Evolutionary conservation across 1,284 basidiomycete genomes (phyloP).

Genomic region (Meira miltonrushii): DNA sequence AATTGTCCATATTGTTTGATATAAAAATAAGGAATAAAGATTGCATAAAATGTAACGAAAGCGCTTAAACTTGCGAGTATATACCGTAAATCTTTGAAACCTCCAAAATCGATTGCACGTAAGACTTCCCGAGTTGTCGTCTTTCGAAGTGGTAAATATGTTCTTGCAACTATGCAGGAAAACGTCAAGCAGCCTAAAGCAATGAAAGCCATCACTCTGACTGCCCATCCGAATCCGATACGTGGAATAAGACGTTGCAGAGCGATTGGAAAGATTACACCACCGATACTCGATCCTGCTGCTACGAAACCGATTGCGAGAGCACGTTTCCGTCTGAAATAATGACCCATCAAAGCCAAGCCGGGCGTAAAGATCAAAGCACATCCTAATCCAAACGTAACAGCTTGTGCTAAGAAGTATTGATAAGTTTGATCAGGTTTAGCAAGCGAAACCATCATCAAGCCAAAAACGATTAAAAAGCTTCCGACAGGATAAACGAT

Average conservation of each 20-base stretch:
- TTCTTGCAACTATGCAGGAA: slow-evolving; percentile 11
- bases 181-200: slow-evolving; percentile 19
- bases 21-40: slow-evolving; percentile 17
- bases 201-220: slow-evolving; percentile 35
- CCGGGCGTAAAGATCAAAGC: slow-evolving; percentile 13
- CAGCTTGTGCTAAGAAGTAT: slow-evolving; percentile 14
- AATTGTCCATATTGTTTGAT: slow-evolving; percentile 14
- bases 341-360: slow-evolving; percentile 11
- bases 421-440: slow-evolving; percentile 13
- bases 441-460: slow-evolving; percentile 9
- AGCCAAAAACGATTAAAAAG: slow-evolving; percentile 11
- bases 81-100: slow-evolving; percentile 15
- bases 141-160: slow-evolving; percentile 6
- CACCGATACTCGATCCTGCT: slow-evolving; percentile 28
- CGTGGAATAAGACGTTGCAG: slow-evolving; percentile 21
- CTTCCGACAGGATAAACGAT: slow-evolving; percentile 5
- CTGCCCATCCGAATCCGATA: slow-evolving; percentile 35
- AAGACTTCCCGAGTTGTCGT: not conserved
- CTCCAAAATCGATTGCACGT: slow-evolving; percentile 5
- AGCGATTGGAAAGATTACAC: slow-evolving; percentile 40
- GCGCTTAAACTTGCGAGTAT: slow-evolving; percentile 1
- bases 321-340: slow-evolving; percentile 5
- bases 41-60: slow-evolving; percentile 27
- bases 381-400: slow-evolving; percentile 8
- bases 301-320: slow-evolving; percentile 28